Evolutionary conservation across 169 alveolate genomes (phyloP).

Genomic region (Plasmodium fragile): DNA sequence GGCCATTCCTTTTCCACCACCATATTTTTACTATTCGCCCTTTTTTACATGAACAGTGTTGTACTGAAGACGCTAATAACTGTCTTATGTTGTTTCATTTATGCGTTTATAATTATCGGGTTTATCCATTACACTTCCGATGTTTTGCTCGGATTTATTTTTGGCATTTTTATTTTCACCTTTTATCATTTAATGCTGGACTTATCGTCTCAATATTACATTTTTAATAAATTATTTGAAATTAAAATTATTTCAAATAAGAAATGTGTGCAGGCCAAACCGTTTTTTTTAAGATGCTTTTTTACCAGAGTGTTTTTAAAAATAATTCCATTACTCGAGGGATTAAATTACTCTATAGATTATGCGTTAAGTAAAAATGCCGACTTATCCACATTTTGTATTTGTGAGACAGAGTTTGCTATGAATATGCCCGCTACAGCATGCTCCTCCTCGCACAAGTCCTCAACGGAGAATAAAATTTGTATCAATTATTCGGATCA

Average conservation of each 20-base stretch:
- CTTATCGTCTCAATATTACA: conserved; percentile 42
- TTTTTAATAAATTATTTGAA: conserved; percentile 33
- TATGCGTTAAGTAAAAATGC: conserved; percentile 55
- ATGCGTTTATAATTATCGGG: conserved; percentile 47
- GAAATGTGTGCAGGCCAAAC: conserved; percentile 56
- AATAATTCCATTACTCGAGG: conserved; percentile 53
- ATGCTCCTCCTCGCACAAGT: conserved; percentile 4
- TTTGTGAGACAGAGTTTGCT: conserved; percentile 7
- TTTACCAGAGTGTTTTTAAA: conserved; percentile 27
- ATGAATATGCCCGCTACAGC: neutral
- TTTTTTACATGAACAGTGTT: conserved; percentile 45
- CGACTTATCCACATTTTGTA: conserved; percentile 37
- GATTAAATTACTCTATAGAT: conserved; percentile 58
- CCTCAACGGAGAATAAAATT: conserved; percentile 6
- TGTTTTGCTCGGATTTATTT: conserved; percentile 32
- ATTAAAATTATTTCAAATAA: conserved; percentile 66
- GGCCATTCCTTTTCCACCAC: conserved; percentile 65
- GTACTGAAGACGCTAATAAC: conserved; percentile 14
- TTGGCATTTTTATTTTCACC: conserved; percentile 57
- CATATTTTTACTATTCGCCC: conserved; percentile 42
- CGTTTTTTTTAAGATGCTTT: conserved; percentile 61
- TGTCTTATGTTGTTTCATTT: conserved; percentile 30
- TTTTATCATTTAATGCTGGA: conserved; percentile 60
- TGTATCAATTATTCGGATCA: conserved; percentile 28
- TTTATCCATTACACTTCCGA: conserved; percentile 73